A percentile compares a stretch with the other conserved stretches of the same genome.
These are phyloP conservation scores for Kwoniella newhampshirensis DNA, from an alignment of 768 basidiomycete species.

Conservation along the genomic window DNA sequence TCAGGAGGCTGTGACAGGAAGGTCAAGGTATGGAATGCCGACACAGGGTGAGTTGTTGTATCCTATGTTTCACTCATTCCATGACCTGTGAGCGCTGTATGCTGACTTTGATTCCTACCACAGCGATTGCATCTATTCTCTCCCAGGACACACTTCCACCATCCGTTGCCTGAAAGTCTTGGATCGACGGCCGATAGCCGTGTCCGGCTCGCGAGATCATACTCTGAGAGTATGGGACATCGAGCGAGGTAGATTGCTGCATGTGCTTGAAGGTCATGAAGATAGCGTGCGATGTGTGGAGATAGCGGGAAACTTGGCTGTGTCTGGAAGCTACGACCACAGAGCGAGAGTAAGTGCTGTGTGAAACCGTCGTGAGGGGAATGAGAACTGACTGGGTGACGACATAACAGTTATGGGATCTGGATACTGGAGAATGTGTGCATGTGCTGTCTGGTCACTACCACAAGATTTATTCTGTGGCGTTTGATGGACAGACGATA, in stretches of 20 bases:
- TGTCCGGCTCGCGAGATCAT: slow-evolving; percentile 83
- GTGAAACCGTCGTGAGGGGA: too few species aligned
- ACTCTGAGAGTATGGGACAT: slow-evolving; percentile 93
- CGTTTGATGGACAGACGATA: slow-evolving; percentile 78
- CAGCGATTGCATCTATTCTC: slow-evolving; percentile 70
- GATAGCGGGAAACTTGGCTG: slow-evolving; percentile 75
- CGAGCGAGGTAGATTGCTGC: slow-evolving; percentile 62
- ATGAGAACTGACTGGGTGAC: too few species aligned
- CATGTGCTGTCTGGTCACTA: slow-evolving; percentile 78
- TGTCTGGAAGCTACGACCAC: slow-evolving; percentile 90
- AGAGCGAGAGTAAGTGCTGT: slow-evolving; percentile 73
- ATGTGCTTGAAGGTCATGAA: slow-evolving; percentile 71
- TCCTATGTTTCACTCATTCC: not conserved
- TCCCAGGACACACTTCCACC: slow-evolving; percentile 83
- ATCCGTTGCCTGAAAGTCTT: slow-evolving; percentile 86
- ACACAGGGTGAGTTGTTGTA: slow-evolving; percentile 74
- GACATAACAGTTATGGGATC: slow-evolving; percentile 79
- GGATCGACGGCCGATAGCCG: slow-evolving; percentile 80
- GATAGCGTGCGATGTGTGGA: slow-evolving; percentile 85
- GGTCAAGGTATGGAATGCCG: slow-evolving; percentile 87
- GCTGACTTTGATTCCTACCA: slow-evolving; percentile 2
- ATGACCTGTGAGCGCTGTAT: too few species aligned
- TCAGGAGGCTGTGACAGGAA: slow-evolving; percentile 91
- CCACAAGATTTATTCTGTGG: slow-evolving; percentile 86
- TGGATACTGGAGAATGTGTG: slow-evolving; percentile 83